A percentile compares a stretch with the other conserved stretches of the same genome.
Evolutionary conservation across 768 basidiomycete species (phyloP).

Genomic region (Strobilomyces confusus): DNA sequence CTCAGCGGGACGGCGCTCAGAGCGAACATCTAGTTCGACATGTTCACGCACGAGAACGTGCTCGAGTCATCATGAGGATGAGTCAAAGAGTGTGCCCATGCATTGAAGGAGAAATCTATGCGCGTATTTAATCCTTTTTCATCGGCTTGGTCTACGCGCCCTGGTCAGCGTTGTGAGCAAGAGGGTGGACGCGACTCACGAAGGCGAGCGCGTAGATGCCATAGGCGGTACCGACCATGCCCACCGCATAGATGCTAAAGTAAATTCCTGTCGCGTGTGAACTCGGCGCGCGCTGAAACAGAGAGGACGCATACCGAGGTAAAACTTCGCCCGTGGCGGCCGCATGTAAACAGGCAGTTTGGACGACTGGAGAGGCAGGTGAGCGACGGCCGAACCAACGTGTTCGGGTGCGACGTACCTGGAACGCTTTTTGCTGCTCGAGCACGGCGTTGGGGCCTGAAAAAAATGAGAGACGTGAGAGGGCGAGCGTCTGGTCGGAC

Average conservation of each 20-base stretch:
- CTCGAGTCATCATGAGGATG: neutral
- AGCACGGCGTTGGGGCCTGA: conserved; percentile 61
- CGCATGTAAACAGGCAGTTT: conserved; percentile 56
- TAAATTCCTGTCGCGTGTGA: conserved; percentile 46
- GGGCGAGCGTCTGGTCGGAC: conserved; percentile 14
- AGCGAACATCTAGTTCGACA: neutral
- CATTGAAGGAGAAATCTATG: conserved; percentile 20
- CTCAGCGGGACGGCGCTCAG: neutral
- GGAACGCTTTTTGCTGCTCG: conserved; percentile 62
- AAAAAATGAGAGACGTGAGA: neutral
- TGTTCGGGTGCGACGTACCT: conserved; percentile 40
- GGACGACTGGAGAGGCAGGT: conserved; percentile 28
- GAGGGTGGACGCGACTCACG: conserved; percentile 30
- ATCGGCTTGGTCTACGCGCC: conserved; percentile 27
- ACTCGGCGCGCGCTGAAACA: fast-evolving
- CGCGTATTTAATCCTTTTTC: conserved; percentile 20
- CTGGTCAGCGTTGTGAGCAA: neutral
- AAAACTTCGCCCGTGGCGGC: conserved; percentile 56
- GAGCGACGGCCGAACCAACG: neutral
- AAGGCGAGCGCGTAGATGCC: conserved; percentile 45
- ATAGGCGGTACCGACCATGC: conserved; percentile 50
- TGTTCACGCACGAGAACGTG: neutral
- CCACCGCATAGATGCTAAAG: conserved; percentile 48
- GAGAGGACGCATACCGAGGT: conserved; percentile 46
- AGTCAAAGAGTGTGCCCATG: conserved; percentile 8